These are phyloP conservation scores for Lotmaria passim DNA, from an alignment of 208 protist genomes.

Conservation along the genomic window DNA sequence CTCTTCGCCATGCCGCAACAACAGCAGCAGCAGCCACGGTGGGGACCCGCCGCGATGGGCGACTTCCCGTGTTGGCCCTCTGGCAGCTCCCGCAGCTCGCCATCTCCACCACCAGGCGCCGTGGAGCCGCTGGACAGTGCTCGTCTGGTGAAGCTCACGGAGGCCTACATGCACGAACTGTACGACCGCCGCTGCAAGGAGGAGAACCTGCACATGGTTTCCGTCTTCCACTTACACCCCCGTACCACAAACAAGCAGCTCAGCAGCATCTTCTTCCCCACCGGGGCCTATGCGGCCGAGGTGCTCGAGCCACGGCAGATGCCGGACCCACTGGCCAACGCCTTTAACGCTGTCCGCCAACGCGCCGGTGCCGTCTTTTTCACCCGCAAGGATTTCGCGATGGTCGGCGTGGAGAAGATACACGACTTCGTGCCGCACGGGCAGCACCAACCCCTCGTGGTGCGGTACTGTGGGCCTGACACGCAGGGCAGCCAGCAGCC, in stretches of 20 bases:
- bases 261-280: conserved; percentile 75
- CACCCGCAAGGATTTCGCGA: conserved; percentile 59
- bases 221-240: conserved; percentile 79
- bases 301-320: conserved; percentile 51
- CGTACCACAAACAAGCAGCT: conserved; percentile 68
- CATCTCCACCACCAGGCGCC: background rate
- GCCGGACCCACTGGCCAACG: conserved; percentile 31
- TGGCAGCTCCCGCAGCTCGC: background rate
- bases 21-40: conserved; percentile 7
- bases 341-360: conserved; percentile 32
- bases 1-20: conserved; percentile 38
- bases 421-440: conserved; percentile 82
- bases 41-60: background rate
- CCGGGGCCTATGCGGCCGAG: conserved; percentile 58
- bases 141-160: conserved; percentile 28
- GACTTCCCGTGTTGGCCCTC: conserved; percentile 16
- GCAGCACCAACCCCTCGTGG: conserved; percentile 75
- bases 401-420: conserved; percentile 81
- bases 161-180: conserved; percentile 41
- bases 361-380: conserved; percentile 84
- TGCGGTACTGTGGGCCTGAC: conserved; percentile 73
- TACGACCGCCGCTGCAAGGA: conserved; percentile 43
- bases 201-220: conserved; percentile 61
- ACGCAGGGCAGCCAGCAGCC: conserved; percentile 1
- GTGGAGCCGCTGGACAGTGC: conserved; percentile 23